Conservation (phyloP, 805 yeast genomes). For the Maudiozyma pseudohumilis region DNA sequence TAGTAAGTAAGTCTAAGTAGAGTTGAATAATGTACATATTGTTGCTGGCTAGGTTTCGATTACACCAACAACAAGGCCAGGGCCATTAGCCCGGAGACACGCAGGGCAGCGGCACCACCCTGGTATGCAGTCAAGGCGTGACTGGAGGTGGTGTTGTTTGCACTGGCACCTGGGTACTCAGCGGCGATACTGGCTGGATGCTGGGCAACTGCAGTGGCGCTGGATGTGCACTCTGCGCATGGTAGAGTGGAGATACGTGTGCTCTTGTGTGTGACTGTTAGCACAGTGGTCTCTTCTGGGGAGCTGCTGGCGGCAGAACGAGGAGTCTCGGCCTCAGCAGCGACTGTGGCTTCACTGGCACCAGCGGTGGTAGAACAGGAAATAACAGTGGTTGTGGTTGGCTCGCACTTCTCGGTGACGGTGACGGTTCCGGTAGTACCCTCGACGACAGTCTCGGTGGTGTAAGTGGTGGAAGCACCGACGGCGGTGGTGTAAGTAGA, state of each 20-base stretch:
- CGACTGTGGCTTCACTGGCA: conserved; percentile 5
- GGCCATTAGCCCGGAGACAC: too few relatives aligned
- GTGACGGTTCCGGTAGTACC: neutral
- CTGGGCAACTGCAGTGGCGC: neutral
- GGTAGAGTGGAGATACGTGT: conserved; percentile 1
- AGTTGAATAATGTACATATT: too few relatives aligned
- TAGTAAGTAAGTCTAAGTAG: too few relatives aligned
- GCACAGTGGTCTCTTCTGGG: neutral
- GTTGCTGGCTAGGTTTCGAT: too few relatives aligned
- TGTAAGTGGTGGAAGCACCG: neutral
- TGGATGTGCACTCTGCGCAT: conserved; percentile 1
- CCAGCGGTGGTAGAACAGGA: conserved; percentile 4
- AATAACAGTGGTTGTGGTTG: conserved; percentile 1
- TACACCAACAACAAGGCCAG: too few relatives aligned
- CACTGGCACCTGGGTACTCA: neutral
- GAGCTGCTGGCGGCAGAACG: conserved; percentile 4
- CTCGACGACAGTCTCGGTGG: neutral
- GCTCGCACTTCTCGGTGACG: neutral
- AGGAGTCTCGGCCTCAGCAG: neutral
- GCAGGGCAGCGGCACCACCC: neutral
- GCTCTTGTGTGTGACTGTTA: neutral
- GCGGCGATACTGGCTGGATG: neutral
- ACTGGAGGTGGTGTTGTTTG: neutral
- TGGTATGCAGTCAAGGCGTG: neutral
- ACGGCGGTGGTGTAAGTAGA: neutral